Percentiles rank a stretch among this genome's conserved stretches.
These are phyloP conservation scores for Populus euphratica DNA, from an alignment of 345 rosid species.

Conservation along the genomic window DNA sequence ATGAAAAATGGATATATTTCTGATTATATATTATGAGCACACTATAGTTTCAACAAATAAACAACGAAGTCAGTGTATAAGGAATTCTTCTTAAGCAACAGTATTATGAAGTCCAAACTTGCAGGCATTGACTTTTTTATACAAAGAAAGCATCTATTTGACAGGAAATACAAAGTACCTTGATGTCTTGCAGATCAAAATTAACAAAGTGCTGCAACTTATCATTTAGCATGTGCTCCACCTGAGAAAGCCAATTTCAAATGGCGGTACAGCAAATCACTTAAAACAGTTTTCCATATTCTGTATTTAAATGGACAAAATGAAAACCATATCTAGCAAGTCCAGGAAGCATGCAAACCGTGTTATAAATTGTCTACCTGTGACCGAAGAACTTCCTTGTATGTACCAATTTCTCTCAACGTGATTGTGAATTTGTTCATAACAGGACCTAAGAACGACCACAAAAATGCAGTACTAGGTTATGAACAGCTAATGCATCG, in stretches of 20 bases:
- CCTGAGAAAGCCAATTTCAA: conserved; percentile 36
- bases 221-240: conserved; percentile 61
- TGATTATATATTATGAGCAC: not conserved
- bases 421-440: conserved; percentile 70
- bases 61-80: not conserved
- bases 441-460: conserved; percentile 48
- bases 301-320: not conserved
- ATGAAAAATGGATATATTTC: no score
- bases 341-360: not conserved
- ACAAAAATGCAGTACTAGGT: conserved; percentile 1
- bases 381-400: conserved; percentile 78
- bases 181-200: conserved; percentile 56
- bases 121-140: not conserved
- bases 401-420: conserved; percentile 66
- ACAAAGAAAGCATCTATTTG: not conserved
- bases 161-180: conserved; percentile 38
- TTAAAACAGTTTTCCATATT: not conserved
- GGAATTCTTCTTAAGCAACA: not conserved
- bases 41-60: not conserved
- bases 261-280: conserved; percentile 7
- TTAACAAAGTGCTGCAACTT: conserved; percentile 49
- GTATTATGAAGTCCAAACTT: not conserved
- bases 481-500: conserved; percentile 10
- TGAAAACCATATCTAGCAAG: not conserved
- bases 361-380: conserved; percentile 38